Percentiles rank a stretch among this genome's conserved stretches.
Conservation (phyloP, 306 rosid species). For the Dalbergia oliveri region DNA sequence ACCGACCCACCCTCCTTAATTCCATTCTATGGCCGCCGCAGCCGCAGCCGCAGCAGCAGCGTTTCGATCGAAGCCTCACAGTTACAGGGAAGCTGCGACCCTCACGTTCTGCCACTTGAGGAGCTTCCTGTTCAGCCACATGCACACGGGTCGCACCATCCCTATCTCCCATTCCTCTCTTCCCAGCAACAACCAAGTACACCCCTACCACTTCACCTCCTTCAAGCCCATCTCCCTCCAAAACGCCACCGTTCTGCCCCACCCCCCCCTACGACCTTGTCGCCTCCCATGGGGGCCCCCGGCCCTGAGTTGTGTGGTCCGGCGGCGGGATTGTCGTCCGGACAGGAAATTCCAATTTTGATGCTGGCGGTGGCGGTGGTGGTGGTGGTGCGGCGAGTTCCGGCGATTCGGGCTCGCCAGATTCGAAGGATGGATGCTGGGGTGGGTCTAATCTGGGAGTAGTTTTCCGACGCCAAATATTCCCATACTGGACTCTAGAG, state of each 20-base stretch:
- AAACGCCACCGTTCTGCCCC: conserved; percentile 37
- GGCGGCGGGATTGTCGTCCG: conserved; percentile 88
- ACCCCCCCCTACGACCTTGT: conserved; percentile 34
- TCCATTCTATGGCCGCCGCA: conserved; percentile 32
- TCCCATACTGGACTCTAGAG: not conserved
- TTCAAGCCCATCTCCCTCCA: conserved; percentile 77
- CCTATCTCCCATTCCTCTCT: not conserved
- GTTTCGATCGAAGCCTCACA: conserved; percentile 73
- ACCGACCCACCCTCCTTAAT: not conserved
- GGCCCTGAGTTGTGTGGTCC: conserved; percentile 94
- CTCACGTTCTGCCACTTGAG: conserved; percentile 63
- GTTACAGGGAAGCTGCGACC: conserved; percentile 65
- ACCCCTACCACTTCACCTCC: conserved; percentile 71
- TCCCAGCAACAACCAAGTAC: conserved; percentile 36
- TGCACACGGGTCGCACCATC: conserved; percentile 52
- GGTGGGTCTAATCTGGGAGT: conserved; percentile 89
- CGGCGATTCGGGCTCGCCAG: conserved; percentile 63
- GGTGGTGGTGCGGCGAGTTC: conserved; percentile 58
- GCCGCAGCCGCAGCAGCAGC: conserved; percentile 59
- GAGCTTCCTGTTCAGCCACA: conserved; percentile 58
- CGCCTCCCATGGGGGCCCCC: conserved; percentile 82
- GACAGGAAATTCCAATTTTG: conserved; percentile 56
- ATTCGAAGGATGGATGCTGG: conserved; percentile 76
- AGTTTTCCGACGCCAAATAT: conserved; percentile 94
- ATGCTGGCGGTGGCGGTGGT: conserved; percentile 54